Evolutionary conservation across 2,329 filamentous ascomycete genomes (phyloP).

Genomic region (Daldinia sp.): DNA sequence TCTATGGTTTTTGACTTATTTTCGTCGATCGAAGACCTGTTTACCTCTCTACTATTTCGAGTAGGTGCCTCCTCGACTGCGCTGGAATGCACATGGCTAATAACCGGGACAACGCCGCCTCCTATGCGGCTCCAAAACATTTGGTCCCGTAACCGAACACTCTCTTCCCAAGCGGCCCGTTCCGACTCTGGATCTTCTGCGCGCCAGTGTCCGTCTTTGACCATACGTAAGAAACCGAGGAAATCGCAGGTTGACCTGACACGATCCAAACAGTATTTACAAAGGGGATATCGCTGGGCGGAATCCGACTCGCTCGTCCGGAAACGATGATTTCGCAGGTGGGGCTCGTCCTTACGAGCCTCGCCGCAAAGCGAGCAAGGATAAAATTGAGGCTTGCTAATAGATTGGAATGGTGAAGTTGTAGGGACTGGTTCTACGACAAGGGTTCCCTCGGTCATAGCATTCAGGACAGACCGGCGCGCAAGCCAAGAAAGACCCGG

Average conservation of each 20-base stretch:
- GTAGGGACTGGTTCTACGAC: conserved; percentile 88
- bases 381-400: conserved; percentile 63
- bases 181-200: conserved; percentile 84
- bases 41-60: conserved; percentile 48
- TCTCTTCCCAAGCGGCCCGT: conserved; percentile 93
- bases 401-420: conserved; percentile 57
- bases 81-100: conserved; percentile 36
- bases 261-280: conserved; percentile 83
- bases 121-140: conserved; percentile 98
- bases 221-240: conserved; percentile 86
- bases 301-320: conserved; percentile 85
- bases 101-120: conserved; percentile 83
- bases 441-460: conserved; percentile 84
- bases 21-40: conserved; percentile 20
- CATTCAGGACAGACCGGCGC: conserved; percentile 81
- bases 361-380: conserved; percentile 93
- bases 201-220: conserved; percentile 92
- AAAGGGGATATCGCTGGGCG: conserved; percentile 88
- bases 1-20: conserved; percentile 7
- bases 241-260: conserved; percentile 92
- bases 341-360: conserved; percentile 71
- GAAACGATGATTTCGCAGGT: conserved; percentile 86
- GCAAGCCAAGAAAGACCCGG: conserved; percentile 94
- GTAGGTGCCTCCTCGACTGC: conserved; percentile 47
- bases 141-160: conserved; percentile 84